Percentiles rank a stretch among this genome's conserved stretches.
phyloP scores from a whole-genome alignment of 2,329 filamentous ascomycete genomes.

The Neocatenulostroma microsporum region DNA sequence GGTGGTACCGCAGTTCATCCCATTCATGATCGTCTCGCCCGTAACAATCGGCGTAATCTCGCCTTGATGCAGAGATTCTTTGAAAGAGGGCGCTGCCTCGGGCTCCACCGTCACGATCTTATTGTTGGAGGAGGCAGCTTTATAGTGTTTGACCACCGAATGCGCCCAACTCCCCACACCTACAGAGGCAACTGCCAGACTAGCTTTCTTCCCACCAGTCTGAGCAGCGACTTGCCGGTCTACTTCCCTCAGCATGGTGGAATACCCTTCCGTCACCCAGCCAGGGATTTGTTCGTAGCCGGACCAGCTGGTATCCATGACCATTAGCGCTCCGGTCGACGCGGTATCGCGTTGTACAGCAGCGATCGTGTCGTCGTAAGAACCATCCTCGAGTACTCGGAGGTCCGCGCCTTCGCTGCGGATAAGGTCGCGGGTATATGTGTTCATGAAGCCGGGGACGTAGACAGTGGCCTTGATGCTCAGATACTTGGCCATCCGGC shows the following conservation, averaged over 20 bases:
- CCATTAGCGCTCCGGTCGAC: conserved; percentile 42
- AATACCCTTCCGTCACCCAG: conserved; percentile 73
- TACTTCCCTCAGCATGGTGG: conserved; percentile 61
- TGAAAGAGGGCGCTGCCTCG: conserved; percentile 54
- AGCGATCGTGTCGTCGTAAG: conserved; percentile 58
- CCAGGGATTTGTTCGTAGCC: conserved; percentile 59
- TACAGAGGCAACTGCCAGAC: conserved; percentile 55
- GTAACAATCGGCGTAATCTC: conserved; percentile 47
- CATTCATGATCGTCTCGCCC: conserved; percentile 61
- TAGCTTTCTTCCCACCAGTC: conserved; percentile 29
- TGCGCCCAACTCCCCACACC: conserved; percentile 68
- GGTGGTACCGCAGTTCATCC: conserved; percentile 64
- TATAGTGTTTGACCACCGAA: conserved; percentile 59
- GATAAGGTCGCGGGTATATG: conserved; percentile 49
- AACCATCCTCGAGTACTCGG: conserved; percentile 42
- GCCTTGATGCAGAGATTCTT: conserved; percentile 45
- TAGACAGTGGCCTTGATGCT: conserved; percentile 51
- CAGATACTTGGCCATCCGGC: conserved; percentile 57
- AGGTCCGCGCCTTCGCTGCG: conserved; percentile 50
- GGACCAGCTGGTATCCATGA: conserved; percentile 62
- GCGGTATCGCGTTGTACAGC: conserved; percentile 42
- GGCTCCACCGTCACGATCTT: conserved; percentile 62
- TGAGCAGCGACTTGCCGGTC: conserved; percentile 51
- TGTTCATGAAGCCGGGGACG: conserved; percentile 54
- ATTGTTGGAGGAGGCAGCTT: conserved; percentile 29